Percentiles rank a stretch among this genome's conserved stretches.
These are phyloP conservation scores for Fomitopsis pulvina DNA, from an alignment of 768 basidiomycete species.

Conservation along the genomic window DNA sequence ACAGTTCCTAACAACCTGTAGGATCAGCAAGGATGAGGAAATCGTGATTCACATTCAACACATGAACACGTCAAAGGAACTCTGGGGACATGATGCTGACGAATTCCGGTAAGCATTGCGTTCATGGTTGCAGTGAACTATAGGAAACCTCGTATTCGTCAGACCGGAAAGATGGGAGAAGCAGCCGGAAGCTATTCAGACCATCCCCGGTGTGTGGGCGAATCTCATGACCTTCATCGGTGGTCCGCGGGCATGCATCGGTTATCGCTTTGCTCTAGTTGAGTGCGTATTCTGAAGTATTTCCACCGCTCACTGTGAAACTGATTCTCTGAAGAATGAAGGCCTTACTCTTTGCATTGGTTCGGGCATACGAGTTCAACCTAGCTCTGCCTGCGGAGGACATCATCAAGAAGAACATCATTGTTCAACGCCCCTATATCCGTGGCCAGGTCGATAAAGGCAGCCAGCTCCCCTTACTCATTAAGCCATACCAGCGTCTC, in stretches of 20 bases:
- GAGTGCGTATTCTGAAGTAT: constrained; percentile 45
- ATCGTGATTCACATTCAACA: constrained; percentile 43
- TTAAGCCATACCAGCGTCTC: constrained; percentile 9
- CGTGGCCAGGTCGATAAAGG: constrained; percentile 9
- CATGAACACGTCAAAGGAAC: constrained; percentile 41
- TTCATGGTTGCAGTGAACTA: too few species aligned
- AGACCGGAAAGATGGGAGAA: constrained; percentile 62
- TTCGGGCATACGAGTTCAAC: constrained; percentile 22
- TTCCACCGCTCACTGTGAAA: constrained; percentile 3
- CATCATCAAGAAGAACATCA: constrained; percentile 8
- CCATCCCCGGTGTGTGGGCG: constrained; percentile 54
- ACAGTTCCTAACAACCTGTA: not conserved
- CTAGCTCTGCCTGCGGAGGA: constrained; percentile 16
- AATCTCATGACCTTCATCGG: constrained; percentile 56
- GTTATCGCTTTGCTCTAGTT: constrained; percentile 54
- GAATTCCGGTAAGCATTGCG: constrained; percentile 51
- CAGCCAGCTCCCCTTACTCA: constrained; percentile 13
- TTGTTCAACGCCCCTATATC: constrained; percentile 18
- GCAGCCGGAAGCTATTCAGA: constrained; percentile 33
- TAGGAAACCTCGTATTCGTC: not conserved
- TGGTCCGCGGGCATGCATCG: constrained; percentile 60
- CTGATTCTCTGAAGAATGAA: constrained; percentile 17
- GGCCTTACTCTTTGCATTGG: constrained; percentile 21
- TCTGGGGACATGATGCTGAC: constrained; percentile 59
- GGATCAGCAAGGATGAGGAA: constrained; percentile 23